Evolutionary conservation across 2,329 filamentous ascomycete species (phyloP), one percentile per base, ranked within the genome.

Genomic region (Sclerotinia glacialis): DNA sequence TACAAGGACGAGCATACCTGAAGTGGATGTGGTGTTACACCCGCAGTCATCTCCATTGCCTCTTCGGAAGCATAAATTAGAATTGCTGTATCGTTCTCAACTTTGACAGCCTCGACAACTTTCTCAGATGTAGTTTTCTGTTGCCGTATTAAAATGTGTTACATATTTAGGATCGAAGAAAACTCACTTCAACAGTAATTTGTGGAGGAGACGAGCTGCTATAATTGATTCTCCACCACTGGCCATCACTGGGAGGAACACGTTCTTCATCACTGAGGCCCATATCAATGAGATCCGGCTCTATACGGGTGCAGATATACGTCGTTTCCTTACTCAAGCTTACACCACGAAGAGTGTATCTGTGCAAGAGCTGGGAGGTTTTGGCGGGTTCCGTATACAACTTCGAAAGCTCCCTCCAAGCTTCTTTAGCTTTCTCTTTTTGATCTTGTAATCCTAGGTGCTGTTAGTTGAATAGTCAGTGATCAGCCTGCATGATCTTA

Each of bases 171-270:
- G n/a, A 5, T 50, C 18, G 37, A 28, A 12, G 21, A n/a, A 34
- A 16, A 52, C 78, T 61, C 78, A 85, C 84, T 79, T 85, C 81
- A 21, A 81, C 77, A 69, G 78, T 80, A 37, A 82, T 77, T n/a
- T 82, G 80, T 58, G 78, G 76, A 7, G 77, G 71, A 14, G 79
- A 78, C 21, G 76, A 72, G 16, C 77, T 72, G 28, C 74, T 73
- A 68, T 81, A 83, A 46, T 80, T 77, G 55, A 86, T 76, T 69
- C 80, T 80, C 84, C 84, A 86, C 84, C 84, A 86, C 71, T 85
- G 83, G 63, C 85, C 83, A 21, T 69, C 54, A 16, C 66, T 69
- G 9, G 55, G 28, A 26, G 54, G 69, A 5, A 73, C 67, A 28
- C 71, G 69, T 3, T 76, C 62, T 5, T 69, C 67, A 37, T 78